These are phyloP conservation scores for Aspergillaceae sp. DNA, from an alignment of 2,329 filamentous ascomycete genomes.

Conservation along the genomic window DNA sequence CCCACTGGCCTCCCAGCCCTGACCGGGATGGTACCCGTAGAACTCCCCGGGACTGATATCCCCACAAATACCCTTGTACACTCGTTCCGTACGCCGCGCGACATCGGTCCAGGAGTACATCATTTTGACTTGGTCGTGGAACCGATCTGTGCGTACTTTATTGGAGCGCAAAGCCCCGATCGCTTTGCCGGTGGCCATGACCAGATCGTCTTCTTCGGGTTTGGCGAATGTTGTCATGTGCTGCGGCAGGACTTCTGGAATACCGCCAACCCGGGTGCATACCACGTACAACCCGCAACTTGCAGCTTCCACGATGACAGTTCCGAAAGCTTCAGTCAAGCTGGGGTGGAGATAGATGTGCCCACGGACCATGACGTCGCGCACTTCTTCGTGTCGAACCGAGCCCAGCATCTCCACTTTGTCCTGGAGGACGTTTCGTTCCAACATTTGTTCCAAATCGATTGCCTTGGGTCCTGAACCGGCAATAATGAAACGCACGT, in stretches of 20 bases:
- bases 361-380: conserved; percentile 93
- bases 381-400: conserved; percentile 89
- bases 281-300: conserved; percentile 95
- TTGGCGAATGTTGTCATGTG: conserved; percentile 98
- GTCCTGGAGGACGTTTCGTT: conserved; percentile 87
- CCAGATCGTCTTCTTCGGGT: conserved; percentile 91
- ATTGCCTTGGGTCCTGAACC: conserved; percentile 95
- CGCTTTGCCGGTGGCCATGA: conserved; percentile 78
- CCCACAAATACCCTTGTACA: conserved; percentile 88
- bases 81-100: conserved; percentile 82
- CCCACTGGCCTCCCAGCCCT: conserved; percentile 61
- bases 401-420: conserved; percentile 87
- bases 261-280: conserved; percentile 90
- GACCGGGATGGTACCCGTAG: conserved; percentile 68
- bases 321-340: conserved; percentile 93
- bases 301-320: conserved; percentile 93
- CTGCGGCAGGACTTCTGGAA: conserved; percentile 86
- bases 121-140: conserved; percentile 92
- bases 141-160: conserved; percentile 81
- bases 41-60: conserved; percentile 79
- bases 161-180: conserved; percentile 79
- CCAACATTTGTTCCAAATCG: conserved; percentile 95
- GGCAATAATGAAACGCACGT: conserved; percentile 93
- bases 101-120: conserved; percentile 99
- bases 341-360: conserved; percentile 96